Percentiles rank a stretch among this genome's conserved stretches.
Conservation (phyloP, 192 early-diverging fungal species). For the Backusella psychrophila region DNA sequence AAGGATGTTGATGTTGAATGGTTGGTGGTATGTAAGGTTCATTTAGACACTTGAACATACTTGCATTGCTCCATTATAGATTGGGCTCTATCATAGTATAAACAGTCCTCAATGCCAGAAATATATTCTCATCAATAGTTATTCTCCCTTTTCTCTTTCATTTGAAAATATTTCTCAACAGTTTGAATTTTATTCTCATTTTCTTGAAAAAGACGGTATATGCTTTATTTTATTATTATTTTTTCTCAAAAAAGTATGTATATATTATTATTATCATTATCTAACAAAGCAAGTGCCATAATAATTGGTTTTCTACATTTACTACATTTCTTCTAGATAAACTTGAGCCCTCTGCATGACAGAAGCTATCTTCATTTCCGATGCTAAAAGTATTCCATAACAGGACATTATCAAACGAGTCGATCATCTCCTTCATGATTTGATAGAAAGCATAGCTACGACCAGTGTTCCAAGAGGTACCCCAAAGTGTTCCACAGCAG, state of each 20-base stretch:
- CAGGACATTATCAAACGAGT: slow-evolving; percentile 6
- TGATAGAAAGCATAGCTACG: slow-evolving; percentile 22
- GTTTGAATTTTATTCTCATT: no score
- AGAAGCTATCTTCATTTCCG: slow-evolving; percentile 20
- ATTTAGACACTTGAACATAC: no score
- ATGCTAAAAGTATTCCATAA: slow-evolving; percentile 28
- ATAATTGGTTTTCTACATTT: slow-evolving; percentile 29
- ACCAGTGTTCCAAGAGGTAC: slow-evolving; percentile 30
- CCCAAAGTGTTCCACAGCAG: slow-evolving; percentile 14
- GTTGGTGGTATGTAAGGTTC: no score
- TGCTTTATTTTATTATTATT: neutral
- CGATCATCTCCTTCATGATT: slow-evolving; percentile 6
- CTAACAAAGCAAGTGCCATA: slow-evolving; percentile 24
- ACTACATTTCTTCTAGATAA: slow-evolving; percentile 26
- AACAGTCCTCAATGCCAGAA: no score
- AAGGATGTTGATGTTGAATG: no score
- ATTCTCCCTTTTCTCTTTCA: no score
- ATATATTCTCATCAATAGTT: no score
- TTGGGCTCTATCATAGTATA: no score
- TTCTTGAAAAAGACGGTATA: neutral
- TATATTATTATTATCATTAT: neutral
- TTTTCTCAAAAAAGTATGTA: neutral
- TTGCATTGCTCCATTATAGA: no score
- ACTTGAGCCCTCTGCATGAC: slow-evolving; percentile 2
- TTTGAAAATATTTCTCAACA: no score